Evolutionary conservation across 176 grass and related monocot genomes (phyloP).

Genomic region (Cymbopogon citratus): DNA sequence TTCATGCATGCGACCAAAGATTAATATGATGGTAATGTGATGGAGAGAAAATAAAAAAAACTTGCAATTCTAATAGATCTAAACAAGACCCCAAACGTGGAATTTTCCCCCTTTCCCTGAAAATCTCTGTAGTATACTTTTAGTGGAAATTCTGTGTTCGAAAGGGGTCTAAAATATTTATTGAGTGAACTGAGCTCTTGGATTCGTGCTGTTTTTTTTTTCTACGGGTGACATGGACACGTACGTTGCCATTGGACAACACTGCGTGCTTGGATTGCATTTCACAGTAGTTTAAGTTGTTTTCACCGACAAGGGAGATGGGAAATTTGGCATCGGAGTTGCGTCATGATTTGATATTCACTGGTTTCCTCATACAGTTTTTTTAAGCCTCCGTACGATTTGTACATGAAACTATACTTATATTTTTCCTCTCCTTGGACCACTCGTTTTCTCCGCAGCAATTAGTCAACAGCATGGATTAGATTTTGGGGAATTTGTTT

Average conservation of each 20-base stretch:
- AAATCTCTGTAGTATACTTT: no score
- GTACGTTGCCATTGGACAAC: background rate
- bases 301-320: slow-evolving; percentile 29
- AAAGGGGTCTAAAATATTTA: no score
- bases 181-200: no score
- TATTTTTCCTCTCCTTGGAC: background rate
- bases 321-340: background rate
- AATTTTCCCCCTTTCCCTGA: no score
- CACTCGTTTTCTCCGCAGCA: background rate
- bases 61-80: no score
- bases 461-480: slow-evolving; percentile 4
- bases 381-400: background rate
- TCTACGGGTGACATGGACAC: background rate
- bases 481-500: background rate
- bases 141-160: no score
- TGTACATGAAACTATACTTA: background rate
- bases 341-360: slow-evolving; percentile 16
- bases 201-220: background rate
- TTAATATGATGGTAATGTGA: no score
- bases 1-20: no score
- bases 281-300: slow-evolving; percentile 10
- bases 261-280: background rate
- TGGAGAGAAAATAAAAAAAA: no score
- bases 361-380: background rate
- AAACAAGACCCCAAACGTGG: no score